Evolutionary conservation across 352 stramenopile species (phyloP).

Genomic region (Globisporangium canariense): DNA sequence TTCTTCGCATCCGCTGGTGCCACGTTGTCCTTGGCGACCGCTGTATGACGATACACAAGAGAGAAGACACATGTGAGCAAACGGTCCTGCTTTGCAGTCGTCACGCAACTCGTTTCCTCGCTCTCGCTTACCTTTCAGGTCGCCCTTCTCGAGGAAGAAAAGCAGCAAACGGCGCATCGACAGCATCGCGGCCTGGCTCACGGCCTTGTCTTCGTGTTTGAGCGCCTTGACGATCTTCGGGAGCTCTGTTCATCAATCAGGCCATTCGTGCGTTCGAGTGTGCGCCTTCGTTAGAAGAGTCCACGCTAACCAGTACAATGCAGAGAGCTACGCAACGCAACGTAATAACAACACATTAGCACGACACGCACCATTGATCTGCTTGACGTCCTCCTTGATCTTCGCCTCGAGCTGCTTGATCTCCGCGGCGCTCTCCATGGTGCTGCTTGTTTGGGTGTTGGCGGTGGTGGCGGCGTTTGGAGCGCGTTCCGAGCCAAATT

Average conservation of each 20-base stretch:
- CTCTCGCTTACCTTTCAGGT: constrained; percentile 36
- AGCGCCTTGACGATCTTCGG: constrained; percentile 73
- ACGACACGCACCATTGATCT: constrained; percentile 59
- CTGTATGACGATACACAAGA: not conserved
- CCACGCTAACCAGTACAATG: not conserved
- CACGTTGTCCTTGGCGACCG: constrained; percentile 11
- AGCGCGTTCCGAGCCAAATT: constrained; percentile 17
- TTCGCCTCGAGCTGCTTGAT: constrained; percentile 85
- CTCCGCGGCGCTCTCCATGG: constrained; percentile 57
- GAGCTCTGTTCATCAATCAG: constrained; percentile 34
- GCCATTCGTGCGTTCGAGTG: not conserved
- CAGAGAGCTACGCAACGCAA: not conserved
- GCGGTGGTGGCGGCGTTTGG: constrained; percentile 17
- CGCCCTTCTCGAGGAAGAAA: constrained; percentile 82
- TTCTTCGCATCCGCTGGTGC: constrained; percentile 32
- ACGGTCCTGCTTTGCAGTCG: not conserved
- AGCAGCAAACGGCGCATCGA: constrained; percentile 74
- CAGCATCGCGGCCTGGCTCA: constrained; percentile 75
- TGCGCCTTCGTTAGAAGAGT: not conserved
- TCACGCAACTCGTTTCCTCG: not conserved
- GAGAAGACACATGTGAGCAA: not conserved
- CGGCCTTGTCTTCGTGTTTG: constrained; percentile 65
- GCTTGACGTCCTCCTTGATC: constrained; percentile 85
- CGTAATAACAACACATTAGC: not conserved
- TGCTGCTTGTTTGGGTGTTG: constrained; percentile 5